These are phyloP conservation scores for Ceratopteris richardii DNA, from an alignment of 75 land plant species.

Conservation along the genomic window DNA sequence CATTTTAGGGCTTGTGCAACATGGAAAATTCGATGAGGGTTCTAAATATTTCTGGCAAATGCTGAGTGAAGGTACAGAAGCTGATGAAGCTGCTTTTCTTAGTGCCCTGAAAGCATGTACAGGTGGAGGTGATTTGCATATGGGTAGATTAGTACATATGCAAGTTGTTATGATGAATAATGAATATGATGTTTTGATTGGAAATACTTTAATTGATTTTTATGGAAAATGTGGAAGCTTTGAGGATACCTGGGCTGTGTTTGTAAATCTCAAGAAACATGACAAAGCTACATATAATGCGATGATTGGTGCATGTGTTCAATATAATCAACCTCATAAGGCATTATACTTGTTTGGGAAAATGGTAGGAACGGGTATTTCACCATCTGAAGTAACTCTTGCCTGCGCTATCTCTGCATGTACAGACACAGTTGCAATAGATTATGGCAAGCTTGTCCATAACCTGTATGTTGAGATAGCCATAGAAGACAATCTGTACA, in stretches of 20 bases:
- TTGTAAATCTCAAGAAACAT: conserved; percentile 26
- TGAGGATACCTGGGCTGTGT: conserved; percentile 22
- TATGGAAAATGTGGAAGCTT: conserved; percentile 35
- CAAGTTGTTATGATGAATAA: conserved; percentile 29
- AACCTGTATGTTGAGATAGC: conserved; percentile 29
- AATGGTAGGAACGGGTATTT: conserved; percentile 20
- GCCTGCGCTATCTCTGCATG: conserved; percentile 33
- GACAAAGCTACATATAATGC: conserved; percentile 49
- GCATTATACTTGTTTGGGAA: conserved; percentile 21
- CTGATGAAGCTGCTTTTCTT: conserved; percentile 48
- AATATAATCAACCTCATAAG: conserved; percentile 9
- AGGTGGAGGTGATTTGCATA: conserved; percentile 29
- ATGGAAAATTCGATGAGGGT: conserved; percentile 17
- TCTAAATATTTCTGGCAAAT: conserved; percentile 19
- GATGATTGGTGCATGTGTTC: conserved; percentile 36
- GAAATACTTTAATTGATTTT: conserved; percentile 40
- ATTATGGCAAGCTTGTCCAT: conserved; percentile 35
- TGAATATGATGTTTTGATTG: conserved; percentile 27
- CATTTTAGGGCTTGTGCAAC: conserved; percentile 14
- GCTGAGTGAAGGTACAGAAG: conserved; percentile 16
- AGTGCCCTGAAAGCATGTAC: conserved; percentile 60
- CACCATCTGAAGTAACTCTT: conserved; percentile 25
- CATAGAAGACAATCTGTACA: conserved; percentile 28
- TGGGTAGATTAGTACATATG: conserved; percentile 41
- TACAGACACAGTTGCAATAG: conserved; percentile 9